These are phyloP conservation scores for Chlorella sp. DNA, from an alignment of 139 green algal species.

Conservation along the genomic window DNA sequence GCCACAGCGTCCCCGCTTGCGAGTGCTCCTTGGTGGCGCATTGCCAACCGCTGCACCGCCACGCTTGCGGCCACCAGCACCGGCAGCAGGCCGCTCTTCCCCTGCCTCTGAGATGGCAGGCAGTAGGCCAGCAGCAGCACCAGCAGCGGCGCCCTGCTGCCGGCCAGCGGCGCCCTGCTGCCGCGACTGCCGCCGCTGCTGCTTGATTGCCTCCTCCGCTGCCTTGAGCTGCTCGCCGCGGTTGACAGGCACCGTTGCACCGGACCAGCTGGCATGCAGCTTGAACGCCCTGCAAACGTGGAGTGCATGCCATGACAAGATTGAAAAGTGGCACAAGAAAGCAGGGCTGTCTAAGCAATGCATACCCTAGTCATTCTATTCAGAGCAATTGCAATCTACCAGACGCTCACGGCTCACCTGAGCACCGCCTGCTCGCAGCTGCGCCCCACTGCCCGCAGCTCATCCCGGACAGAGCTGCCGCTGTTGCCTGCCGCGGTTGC, in stretches of 20 bases:
- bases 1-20: background rate
- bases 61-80: background rate
- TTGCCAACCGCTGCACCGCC: background rate
- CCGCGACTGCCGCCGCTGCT: slow-evolving; percentile 26
- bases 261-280: slow-evolving; percentile 8
- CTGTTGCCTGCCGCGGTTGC: background rate
- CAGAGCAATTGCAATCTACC: background rate
- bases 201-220: background rate
- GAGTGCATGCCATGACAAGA: too few species aligned
- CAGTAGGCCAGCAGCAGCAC: background rate
- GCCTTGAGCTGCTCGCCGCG: slow-evolving; percentile 18
- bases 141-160: background rate
- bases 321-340: too few species aligned
- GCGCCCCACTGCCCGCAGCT: slow-evolving; percentile 1
- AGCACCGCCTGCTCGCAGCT: slow-evolving; percentile 1
- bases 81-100: background rate
- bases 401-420: background rate
- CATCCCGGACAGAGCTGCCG: background rate
- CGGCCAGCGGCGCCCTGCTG: background rate
- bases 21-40: background rate
- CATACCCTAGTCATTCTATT: too few species aligned
- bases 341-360: too few species aligned
- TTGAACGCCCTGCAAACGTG: background rate
- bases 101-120: background rate
- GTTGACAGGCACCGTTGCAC: background rate